phyloP scores from a whole-genome alignment of 176 grass and related monocot species.

The Avena eriantha region DNA sequence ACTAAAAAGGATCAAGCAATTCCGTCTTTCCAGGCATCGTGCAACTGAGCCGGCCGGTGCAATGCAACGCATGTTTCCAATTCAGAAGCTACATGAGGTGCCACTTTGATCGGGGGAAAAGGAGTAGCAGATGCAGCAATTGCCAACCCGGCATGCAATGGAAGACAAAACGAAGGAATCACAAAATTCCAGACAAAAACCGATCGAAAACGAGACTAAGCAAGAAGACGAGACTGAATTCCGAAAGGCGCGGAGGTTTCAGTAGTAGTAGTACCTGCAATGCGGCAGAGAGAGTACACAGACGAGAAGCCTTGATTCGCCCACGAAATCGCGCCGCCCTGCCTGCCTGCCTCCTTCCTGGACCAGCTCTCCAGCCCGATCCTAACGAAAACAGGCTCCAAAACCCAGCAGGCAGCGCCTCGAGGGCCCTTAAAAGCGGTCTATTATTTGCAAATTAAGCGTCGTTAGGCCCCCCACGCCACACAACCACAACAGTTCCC shows the following conservation, averaged over 20 bases:
- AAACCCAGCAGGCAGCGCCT: conserved; percentile 55
- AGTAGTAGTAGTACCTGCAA: conserved; percentile 34
- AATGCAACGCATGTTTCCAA: conserved; percentile 23
- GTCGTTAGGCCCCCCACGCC: conserved; percentile 41
- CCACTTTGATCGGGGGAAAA: neutral
- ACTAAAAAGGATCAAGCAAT: neutral
- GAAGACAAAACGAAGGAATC: neutral
- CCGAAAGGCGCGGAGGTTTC: conserved; percentile 34
- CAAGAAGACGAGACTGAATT: conserved; percentile 42
- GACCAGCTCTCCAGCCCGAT: neutral
- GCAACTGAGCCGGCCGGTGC: neutral
- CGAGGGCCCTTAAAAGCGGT: conserved; percentile 51
- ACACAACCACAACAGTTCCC: neutral
- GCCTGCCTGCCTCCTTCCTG: neutral
- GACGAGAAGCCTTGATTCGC: conserved; percentile 29
- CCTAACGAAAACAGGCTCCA: conserved; percentile 36
- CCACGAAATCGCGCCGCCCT: neutral
- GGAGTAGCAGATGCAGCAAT: conserved; percentile 21
- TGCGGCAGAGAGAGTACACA: neutral
- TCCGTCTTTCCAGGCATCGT: neutral
- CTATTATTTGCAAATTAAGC: conserved; percentile 71
- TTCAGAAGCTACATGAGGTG: conserved; percentile 7
- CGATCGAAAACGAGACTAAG: conserved; percentile 12
- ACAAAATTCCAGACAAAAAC: conserved; percentile 36
- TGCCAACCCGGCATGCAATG: neutral